These are phyloP conservation scores for Silene noctiflora DNA, from an alignment of 179 eudicot genomes.

Conservation along the genomic window DNA sequence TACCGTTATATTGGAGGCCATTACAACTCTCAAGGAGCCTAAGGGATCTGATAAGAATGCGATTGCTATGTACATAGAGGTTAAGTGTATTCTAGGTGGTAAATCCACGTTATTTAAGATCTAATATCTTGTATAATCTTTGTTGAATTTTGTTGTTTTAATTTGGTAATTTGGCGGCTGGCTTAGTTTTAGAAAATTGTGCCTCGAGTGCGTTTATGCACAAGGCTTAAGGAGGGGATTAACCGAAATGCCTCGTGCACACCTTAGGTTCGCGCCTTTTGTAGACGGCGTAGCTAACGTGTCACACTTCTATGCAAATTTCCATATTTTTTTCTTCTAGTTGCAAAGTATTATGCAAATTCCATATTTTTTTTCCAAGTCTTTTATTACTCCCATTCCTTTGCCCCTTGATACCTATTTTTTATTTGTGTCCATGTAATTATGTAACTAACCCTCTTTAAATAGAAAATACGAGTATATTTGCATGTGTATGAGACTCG, in stretches of 20 bases:
- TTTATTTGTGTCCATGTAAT: no score
- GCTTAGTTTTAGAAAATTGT: neutral
- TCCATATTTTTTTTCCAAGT: no score
- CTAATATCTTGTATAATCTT: neutral
- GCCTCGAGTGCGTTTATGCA: neutral
- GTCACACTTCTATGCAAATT: neutral
- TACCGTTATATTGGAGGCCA: slow-evolving; percentile 60
- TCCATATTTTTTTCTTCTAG: neutral
- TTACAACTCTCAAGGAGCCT: slow-evolving; percentile 62
- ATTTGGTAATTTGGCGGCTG: neutral
- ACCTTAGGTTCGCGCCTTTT: neutral
- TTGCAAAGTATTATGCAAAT: neutral
- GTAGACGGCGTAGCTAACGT: neutral
- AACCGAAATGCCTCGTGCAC: neutral
- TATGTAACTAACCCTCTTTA: no score
- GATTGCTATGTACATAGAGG: slow-evolving; percentile 73
- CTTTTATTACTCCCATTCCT: no score
- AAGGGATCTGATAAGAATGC: slow-evolving; percentile 62
- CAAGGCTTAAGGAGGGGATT: neutral
- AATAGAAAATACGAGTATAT: no score
- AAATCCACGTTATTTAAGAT: neutral
- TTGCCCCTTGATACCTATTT: no score
- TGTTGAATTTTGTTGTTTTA: neutral
- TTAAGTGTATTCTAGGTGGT: slow-evolving; percentile 25
- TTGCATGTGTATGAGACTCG: neutral